Evolutionary conservation across 2,329 filamentous ascomycete species (phyloP).

Genomic region (Ophiostoma angusticollis): DNA sequence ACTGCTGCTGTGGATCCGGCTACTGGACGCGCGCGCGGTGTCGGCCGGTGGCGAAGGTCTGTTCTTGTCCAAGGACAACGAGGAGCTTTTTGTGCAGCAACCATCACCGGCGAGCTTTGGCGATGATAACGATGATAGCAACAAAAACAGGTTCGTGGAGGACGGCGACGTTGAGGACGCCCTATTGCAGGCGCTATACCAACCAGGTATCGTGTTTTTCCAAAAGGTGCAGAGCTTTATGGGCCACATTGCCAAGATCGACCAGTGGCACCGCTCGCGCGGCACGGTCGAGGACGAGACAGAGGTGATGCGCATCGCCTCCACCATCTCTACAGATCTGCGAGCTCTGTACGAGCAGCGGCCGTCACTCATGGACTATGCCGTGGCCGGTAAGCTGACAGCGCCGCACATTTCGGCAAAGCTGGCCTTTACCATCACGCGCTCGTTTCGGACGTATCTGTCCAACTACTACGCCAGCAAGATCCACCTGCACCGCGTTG

Average conservation of each 20-base stretch:
- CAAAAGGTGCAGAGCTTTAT: constrained; percentile 46
- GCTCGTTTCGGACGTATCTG: constrained; percentile 41
- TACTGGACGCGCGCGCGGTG: constrained; percentile 42
- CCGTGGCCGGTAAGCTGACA: constrained; percentile 36
- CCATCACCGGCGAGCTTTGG: constrained; percentile 24
- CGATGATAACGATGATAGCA: constrained; percentile 1
- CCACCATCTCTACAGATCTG: constrained; percentile 36
- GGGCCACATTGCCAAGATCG: constrained; percentile 42
- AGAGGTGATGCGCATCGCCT: constrained; percentile 42
- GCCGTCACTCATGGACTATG: constrained; percentile 43
- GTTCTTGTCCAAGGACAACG: constrained; percentile 36
- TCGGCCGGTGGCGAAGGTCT: constrained; percentile 43
- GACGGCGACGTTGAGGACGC: constrained; percentile 34
- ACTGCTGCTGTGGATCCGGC: constrained; percentile 40
- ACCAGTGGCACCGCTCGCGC: constrained; percentile 41
- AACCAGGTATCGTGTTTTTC: constrained; percentile 43
- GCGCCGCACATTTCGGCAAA: constrained; percentile 34
- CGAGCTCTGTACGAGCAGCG: constrained; percentile 36
- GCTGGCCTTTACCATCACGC: constrained; percentile 36
- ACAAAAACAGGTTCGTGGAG: background rate
- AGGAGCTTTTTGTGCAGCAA: constrained; percentile 30
- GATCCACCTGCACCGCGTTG: constrained; percentile 43
- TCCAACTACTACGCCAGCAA: constrained; percentile 44
- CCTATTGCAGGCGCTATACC: constrained; percentile 40
- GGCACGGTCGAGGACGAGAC: constrained; percentile 46